Base-by-base conservation (phyloP, 78 protist genomes). In the Bigelowiella natans region DNA sequence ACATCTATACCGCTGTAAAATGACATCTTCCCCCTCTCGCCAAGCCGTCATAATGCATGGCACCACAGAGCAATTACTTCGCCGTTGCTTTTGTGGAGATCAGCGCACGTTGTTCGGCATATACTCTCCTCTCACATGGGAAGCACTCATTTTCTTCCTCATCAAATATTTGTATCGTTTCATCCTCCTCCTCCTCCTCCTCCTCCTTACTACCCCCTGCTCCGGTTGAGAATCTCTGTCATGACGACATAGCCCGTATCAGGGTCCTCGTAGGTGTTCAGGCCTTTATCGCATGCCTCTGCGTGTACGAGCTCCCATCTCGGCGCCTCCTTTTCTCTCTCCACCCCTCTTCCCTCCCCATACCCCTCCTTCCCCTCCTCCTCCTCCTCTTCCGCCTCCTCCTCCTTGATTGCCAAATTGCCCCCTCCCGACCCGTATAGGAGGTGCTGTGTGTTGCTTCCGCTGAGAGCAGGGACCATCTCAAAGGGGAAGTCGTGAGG, bases 171-270 rank as follows among this genome's bases (percentile, higher is more conserved):
- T n/a, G n/a, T n/a, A n/a, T n/a, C n/a, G n/a, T n/a, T n/a, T n/a
- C n/a, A n/a, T n/a, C n/a, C n/a, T n/a, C n/a, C n/a, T n/a, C n/a
- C n/a, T n/a, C n/a, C n/a, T n/a, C n/a, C n/a, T n/a, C n/a, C n/a
- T n/a, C n/a, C n/a, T n/a, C n/a, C n/a, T n/a, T n/a, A n/a, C n/a
- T n/a, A n/a, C n/a, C n/a, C n/a, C n/a, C n/a, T n/a, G n/a, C n/a
- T n/a, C n/a, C n/a, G 0, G 1, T 3, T 0, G n/a, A 38, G 37
- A 1, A 51, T 38, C 38, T n/a, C 39, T 1, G 93, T 93, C 90
- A 93, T 88, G 38, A 93, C 95, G 1, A 83, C 36, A 91, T 37
- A 92, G 82, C 93, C 95, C 0, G 92, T 93, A 2, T 0, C 2
- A 0, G 95, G 95, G 82, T 93, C 95, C 0, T 28, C 36, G 92